Percentiles rank a stretch among this genome's conserved stretches.
These are phyloP conservation scores for Suillus plorans DNA, from an alignment of 768 basidiomycete genomes.

Conservation along the genomic window DNA sequence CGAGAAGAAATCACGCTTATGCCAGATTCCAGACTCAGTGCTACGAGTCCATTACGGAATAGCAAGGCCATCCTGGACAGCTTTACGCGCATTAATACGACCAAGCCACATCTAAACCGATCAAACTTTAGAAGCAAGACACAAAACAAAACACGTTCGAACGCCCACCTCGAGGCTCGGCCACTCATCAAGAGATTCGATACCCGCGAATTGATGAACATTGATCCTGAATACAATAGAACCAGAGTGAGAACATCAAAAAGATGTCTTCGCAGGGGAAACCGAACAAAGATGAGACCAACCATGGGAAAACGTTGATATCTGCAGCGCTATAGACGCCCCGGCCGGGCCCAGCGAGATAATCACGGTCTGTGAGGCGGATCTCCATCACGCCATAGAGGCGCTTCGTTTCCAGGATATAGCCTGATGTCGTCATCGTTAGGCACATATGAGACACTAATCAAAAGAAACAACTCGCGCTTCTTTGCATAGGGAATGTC, in stretches of 20 bases:
- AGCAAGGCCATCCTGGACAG: not conserved
- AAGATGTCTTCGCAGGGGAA: not conserved
- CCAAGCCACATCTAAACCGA: not conserved
- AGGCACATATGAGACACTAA: not conserved
- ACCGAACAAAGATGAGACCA: constrained; percentile 8
- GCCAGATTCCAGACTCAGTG: not conserved
- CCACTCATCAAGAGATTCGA: constrained; percentile 36
- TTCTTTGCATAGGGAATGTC: constrained; percentile 40
- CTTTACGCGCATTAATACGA: not conserved
- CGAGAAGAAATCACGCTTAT: not conserved
- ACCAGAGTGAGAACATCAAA: not conserved
- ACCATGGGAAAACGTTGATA: constrained; percentile 31
- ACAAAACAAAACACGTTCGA: not conserved
- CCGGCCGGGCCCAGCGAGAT: constrained; percentile 40
- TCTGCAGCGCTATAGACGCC: constrained; percentile 40
- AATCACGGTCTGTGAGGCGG: constrained; percentile 43
- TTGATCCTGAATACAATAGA: constrained; percentile 32
- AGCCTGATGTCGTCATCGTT: constrained; percentile 23
- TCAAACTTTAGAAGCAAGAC: not conserved
- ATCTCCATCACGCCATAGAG: constrained; percentile 49
- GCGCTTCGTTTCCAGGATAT: constrained; percentile 47
- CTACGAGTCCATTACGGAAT: not conserved
- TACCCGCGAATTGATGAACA: constrained; percentile 28
- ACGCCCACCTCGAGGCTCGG: constrained; percentile 35
- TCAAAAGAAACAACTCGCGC: constrained; percentile 4